phyloP scores from a whole-genome alignment of 2,329 filamentous ascomycete genomes.

The Scedosporium minutisporum region DNA sequence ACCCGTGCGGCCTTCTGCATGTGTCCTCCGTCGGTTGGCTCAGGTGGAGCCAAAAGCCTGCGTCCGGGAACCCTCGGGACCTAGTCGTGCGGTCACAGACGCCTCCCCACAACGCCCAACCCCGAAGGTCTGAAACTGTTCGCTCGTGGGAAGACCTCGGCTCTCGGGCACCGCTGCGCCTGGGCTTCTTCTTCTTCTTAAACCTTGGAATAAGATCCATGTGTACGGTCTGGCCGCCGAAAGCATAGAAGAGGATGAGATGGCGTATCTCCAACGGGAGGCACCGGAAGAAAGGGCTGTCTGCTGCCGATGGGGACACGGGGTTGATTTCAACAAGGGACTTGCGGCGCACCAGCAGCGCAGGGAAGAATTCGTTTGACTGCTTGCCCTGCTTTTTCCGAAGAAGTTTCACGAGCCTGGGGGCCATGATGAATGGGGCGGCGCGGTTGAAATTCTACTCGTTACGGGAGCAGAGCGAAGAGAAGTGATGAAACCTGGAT shows the following conservation, averaged over 20 bases:
- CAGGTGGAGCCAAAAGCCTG: neutral
- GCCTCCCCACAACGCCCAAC: neutral
- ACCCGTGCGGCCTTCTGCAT: neutral
- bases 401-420: too few species aligned
- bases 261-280: neutral
- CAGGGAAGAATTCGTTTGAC: too few species aligned
- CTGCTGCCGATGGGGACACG: neutral
- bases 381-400: too few species aligned
- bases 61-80: neutral
- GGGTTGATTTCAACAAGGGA: neutral
- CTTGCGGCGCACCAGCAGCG: too few species aligned
- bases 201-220: neutral
- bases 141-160: neutral
- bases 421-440: too few species aligned
- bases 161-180: neutral
- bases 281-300: neutral
- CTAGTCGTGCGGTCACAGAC: neutral
- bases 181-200: neutral
- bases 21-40: neutral
- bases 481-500: too few species aligned
- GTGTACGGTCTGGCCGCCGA: neutral
- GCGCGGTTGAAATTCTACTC: too few species aligned
- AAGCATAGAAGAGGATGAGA: neutral
- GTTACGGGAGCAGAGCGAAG: too few species aligned
- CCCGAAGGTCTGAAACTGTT: neutral